These are phyloP conservation scores for Harringtonia lauricola DNA, from an alignment of 2,329 filamentous ascomycete species.

Conservation along the genomic window DNA sequence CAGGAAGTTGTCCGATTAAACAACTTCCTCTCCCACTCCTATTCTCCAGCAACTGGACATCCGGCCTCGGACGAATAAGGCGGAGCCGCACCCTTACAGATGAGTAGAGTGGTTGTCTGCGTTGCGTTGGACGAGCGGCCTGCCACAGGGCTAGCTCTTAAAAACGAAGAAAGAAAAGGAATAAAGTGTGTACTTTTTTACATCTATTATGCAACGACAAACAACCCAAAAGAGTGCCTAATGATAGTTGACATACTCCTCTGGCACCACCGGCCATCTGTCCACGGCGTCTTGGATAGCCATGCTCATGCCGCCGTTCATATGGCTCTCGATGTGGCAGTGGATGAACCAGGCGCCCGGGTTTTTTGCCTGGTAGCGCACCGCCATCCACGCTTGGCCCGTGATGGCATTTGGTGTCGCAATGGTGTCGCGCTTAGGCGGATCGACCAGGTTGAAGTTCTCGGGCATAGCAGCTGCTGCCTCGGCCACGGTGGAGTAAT, in stretches of 20 bases:
- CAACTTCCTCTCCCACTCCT: too few species aligned
- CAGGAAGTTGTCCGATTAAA: too few species aligned
- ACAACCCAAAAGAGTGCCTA: too few species aligned
- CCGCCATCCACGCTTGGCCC: constrained; percentile 32
- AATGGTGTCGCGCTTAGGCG: constrained; percentile 40
- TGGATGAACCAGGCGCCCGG: constrained; percentile 44
- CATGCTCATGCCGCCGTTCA: constrained; percentile 43
- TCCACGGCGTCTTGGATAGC: constrained; percentile 38
- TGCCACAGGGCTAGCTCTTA: too few species aligned
- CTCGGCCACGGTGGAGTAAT: constrained; percentile 40
- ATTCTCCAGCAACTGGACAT: too few species aligned
- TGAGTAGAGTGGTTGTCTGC: too few species aligned
- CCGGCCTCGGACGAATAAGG: too few species aligned
- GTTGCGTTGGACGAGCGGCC: too few species aligned
- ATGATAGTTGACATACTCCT: constrained; percentile 20
- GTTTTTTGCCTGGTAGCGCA: constrained; percentile 40
- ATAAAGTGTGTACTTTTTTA: too few species aligned
- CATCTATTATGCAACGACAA: too few species aligned
- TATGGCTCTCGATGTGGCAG: constrained; percentile 44
- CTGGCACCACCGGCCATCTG: constrained; percentile 28
- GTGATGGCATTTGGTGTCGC: constrained; percentile 22
- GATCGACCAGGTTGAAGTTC: constrained; percentile 45
- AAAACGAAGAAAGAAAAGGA: too few species aligned
- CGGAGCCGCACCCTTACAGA: too few species aligned
- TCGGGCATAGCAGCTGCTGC: constrained; percentile 33